Evolutionary conservation across 192 early-diverging fungal species (phyloP).

Genomic region (Haplosporangium gracile): DNA sequence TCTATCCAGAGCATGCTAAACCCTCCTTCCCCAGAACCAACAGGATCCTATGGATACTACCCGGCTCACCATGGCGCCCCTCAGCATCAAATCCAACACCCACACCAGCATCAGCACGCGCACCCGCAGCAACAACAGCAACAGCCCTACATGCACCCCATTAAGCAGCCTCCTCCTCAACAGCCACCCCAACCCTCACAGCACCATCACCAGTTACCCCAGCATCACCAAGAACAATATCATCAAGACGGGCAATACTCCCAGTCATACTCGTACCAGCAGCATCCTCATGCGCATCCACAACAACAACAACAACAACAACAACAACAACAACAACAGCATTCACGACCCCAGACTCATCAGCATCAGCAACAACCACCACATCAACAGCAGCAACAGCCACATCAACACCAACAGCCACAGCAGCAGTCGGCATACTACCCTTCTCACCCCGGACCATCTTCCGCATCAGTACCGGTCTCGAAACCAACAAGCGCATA

Average conservation of each 20-base stretch:
- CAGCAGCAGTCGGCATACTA: slow-evolving; percentile 31
- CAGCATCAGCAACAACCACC: slow-evolving; percentile 25
- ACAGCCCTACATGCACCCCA: slow-evolving; percentile 18
- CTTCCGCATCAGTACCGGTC: slow-evolving; percentile 16
- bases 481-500: background rate
- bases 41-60: slow-evolving; percentile 29
- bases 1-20: slow-evolving; percentile 54
- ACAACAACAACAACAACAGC: slow-evolving; percentile 23
- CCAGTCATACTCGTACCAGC: slow-evolving; percentile 28
- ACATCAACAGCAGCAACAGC: slow-evolving; percentile 24
- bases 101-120: slow-evolving; percentile 14
- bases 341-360: slow-evolving; percentile 9
- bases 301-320: slow-evolving; percentile 23
- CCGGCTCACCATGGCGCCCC: slow-evolving; percentile 9
- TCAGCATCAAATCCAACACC: slow-evolving; percentile 23
- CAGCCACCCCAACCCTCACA: slow-evolving; percentile 26
- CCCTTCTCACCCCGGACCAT: background rate
- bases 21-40: slow-evolving; percentile 32
- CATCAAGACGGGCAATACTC: slow-evolving; percentile 31
- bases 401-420: background rate
- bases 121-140: slow-evolving; percentile 14
- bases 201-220: slow-evolving; percentile 7
- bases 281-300: slow-evolving; percentile 17
- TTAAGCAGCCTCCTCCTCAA: slow-evolving; percentile 23
- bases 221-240: slow-evolving; percentile 24